Evolutionary conservation across 2,329 filamentous ascomycete species (phyloP).

Genomic region (Seiridium unicorne): DNA sequence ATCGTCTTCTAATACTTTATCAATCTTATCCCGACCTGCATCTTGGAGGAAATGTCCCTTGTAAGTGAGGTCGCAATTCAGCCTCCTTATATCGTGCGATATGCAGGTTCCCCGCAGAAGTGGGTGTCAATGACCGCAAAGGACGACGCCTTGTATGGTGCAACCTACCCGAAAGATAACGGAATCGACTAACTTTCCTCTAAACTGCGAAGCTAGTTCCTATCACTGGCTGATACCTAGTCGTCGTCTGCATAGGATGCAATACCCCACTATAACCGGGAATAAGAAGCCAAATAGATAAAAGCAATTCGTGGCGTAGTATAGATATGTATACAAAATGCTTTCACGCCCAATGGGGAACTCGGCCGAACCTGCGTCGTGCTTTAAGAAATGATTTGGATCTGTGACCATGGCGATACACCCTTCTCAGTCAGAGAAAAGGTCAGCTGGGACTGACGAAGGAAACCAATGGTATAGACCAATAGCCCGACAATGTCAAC

Average conservation of each 20-base stretch:
- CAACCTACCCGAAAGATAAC: not conserved
- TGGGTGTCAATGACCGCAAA: not conserved
- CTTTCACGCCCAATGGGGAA: no score
- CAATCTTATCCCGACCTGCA: not conserved
- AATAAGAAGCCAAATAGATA: not conserved
- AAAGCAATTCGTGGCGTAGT: not conserved
- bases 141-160: not conserved
- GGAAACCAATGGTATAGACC: not conserved
- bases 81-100: not conserved
- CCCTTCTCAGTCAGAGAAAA: no score
- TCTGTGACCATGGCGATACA: no score
- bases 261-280: not conserved
- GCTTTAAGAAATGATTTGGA: no score
- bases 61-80: not conserved
- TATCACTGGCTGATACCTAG: not conserved
- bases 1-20: not conserved
- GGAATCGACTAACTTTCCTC: not conserved
- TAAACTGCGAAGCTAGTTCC: not conserved
- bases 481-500: not conserved
- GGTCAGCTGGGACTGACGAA: not conserved
- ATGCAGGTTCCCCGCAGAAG: not conserved
- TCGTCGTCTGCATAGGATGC: not conserved
- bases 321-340: no score
- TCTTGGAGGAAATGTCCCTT: not conserved
- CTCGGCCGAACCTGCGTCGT: no score